These are phyloP conservation scores for Bidens hawaiensis DNA, from an alignment of 140 eudicot genomes.

Conservation along the genomic window DNA sequence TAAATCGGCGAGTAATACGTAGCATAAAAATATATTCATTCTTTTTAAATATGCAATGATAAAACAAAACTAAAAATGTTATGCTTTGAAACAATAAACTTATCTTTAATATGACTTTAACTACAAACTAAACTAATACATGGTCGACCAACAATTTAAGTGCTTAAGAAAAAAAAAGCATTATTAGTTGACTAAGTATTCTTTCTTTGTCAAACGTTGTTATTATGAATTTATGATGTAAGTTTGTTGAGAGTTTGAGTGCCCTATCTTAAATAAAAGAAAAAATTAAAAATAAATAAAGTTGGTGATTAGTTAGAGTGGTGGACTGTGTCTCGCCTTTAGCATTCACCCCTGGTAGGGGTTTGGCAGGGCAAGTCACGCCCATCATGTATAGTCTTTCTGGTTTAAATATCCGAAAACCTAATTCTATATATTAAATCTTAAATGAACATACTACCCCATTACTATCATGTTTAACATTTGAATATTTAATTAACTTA, in stretches of 20 bases:
- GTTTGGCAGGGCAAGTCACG: too few relatives aligned
- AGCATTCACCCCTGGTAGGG: too few relatives aligned
- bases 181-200: background rate
- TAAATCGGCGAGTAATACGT: too few relatives aligned
- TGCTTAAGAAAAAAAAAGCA: background rate
- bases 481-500: background rate
- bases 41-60: background rate
- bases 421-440: too few relatives aligned
- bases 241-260: background rate
- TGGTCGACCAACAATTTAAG: background rate
- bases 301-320: too few relatives aligned
- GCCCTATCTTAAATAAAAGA: background rate
- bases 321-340: too few relatives aligned
- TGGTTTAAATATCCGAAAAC: too few relatives aligned
- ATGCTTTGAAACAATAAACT: background rate
- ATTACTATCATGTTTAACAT: background rate
- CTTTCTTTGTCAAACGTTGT: background rate
- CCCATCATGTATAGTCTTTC: too few relatives aligned
- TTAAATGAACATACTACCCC: background rate
- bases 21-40: too few relatives aligned
- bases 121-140: background rate
- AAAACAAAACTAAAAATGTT: too few relatives aligned
- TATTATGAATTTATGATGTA: background rate
- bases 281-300: too few relatives aligned
- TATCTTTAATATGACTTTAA: background rate